Percentiles rank a stretch among this genome's conserved stretches.
phyloP scores from a whole-genome alignment of 257 asterid species.

The Solanum sitiens region DNA sequence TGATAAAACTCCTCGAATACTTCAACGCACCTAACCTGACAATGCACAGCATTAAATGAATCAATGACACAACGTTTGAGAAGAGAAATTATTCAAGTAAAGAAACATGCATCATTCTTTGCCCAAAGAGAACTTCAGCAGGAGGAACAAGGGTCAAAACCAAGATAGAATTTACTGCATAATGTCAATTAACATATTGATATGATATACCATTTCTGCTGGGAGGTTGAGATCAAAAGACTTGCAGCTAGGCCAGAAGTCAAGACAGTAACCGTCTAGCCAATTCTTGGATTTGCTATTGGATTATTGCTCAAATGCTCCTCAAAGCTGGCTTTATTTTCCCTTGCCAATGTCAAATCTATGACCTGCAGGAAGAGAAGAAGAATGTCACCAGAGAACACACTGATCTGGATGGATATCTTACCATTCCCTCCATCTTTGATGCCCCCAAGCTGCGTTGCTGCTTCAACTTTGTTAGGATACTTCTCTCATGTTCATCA shows the following conservation, averaged over 20 bases:
- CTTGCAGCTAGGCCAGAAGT: conserved; percentile 99
- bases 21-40: conserved; percentile 85
- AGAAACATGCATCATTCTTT: background rate
- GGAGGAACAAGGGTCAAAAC: background rate
- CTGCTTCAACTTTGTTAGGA: conserved; percentile 91
- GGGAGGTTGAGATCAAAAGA: conserved; percentile 95
- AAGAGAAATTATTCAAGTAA: background rate
- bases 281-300: conserved; percentile 77
- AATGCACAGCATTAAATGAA: background rate
- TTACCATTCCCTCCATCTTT: conserved; percentile 99
- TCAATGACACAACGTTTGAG: background rate
- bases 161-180: background rate
- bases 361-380: conserved; percentile 48
- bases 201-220: conserved; percentile 66
- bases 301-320: conserved; percentile 64
- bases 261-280: conserved; percentile 87
- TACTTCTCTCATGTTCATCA: conserved; percentile 97
- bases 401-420: conserved; percentile 10
- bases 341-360: conserved; percentile 93
- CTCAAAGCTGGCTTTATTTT: conserved; percentile 77
- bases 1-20: conserved; percentile 93
- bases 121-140: background rate
- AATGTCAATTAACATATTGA: background rate
- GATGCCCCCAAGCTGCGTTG: conserved; percentile 85
- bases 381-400: background rate